These are phyloP conservation scores for Castanopsis chinensis DNA, from an alignment of 306 rosid genomes.

Conservation along the genomic window DNA sequence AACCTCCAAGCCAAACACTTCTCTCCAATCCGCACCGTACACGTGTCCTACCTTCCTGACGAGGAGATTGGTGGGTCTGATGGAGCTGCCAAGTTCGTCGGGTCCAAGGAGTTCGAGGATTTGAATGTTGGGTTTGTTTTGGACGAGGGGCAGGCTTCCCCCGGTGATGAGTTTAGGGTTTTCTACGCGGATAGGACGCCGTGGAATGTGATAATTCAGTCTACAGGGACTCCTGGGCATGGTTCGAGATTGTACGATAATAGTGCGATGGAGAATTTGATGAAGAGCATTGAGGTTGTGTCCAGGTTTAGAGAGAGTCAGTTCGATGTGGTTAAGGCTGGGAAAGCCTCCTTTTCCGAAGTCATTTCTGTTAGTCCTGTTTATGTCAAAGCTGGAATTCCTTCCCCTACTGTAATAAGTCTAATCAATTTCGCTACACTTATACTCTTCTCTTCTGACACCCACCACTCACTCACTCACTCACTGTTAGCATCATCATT, in stretches of 20 bases:
- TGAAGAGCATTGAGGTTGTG: conserved; percentile 69
- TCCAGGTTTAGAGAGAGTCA: conserved; percentile 73
- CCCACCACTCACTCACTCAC: no score
- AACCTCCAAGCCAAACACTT: conserved; percentile 37
- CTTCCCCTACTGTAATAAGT: conserved; percentile 48
- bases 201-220: conserved; percentile 64
- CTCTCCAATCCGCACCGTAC: conserved; percentile 59
- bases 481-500: no score
- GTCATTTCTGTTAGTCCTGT: conserved; percentile 90
- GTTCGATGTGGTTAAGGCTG: conserved; percentile 74
- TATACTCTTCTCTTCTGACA: no score
- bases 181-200: conserved; percentile 80
- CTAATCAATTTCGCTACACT: background rate
- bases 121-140: conserved; percentile 67
- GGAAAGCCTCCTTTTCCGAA: conserved; percentile 62
- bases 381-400: conserved; percentile 66
- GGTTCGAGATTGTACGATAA: conserved; percentile 76
- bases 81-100: conserved; percentile 54
- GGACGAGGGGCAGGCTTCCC: conserved; percentile 89
- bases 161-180: conserved; percentile 67
- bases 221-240: conserved; percentile 69
- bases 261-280: conserved; percentile 87
- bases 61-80: conserved; percentile 79
- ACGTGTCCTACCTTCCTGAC: conserved; percentile 76
- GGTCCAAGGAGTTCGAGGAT: conserved; percentile 45